Base-by-base conservation (phyloP, 306 rosid genomes). In the Rosa lucieae region DNA sequence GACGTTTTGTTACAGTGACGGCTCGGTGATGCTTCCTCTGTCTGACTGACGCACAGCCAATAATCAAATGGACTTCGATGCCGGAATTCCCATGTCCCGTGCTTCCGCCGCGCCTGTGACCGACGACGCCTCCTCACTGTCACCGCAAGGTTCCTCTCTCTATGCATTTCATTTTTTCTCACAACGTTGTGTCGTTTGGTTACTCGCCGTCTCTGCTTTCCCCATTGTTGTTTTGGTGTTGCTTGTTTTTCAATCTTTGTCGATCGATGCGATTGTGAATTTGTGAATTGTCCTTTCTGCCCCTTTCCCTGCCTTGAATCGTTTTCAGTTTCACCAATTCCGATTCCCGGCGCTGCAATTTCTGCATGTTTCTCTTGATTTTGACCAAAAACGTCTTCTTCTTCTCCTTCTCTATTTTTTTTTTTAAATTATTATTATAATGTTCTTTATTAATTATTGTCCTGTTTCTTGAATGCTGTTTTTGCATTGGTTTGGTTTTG, bases 41-140 rank as follows among this genome's bases (percentile, higher is more conserved):
- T 17, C 61, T 26, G 59, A 72, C 62, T 39, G 32, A 51, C 76
- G 35, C 20, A n/a, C 67, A 49, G 26, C 69, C 75, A 49, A 63
- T 49, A 17, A 53, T 63, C 73, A 91, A 32, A 32, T 93, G 98
- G 98, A 91, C 81, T 91, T 87, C 89, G 93, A 93, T 83, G 90
- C 90, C 77, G 90, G 90, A 86, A 89, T 93, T 82, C 85, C 96
- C 78, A 86, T 86, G 77, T 84, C 92, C 80, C 89, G 82, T 6
- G 81, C 61, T 46, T 26, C 78, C 37, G 46, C 79, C 21, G 49
- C 86, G 73, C 70, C 88, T 47, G 89, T 92, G 82, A 86, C 83
- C 85, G 94, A 93, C 84, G 88, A 93, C 81, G 86, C 83, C 11
- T 85, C 88, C 62, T 82, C 37, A 32, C 37, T 86, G 77, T 78